phyloP scores from a whole-genome alignment of 768 basidiomycete species.

The Russula abietina region DNA sequence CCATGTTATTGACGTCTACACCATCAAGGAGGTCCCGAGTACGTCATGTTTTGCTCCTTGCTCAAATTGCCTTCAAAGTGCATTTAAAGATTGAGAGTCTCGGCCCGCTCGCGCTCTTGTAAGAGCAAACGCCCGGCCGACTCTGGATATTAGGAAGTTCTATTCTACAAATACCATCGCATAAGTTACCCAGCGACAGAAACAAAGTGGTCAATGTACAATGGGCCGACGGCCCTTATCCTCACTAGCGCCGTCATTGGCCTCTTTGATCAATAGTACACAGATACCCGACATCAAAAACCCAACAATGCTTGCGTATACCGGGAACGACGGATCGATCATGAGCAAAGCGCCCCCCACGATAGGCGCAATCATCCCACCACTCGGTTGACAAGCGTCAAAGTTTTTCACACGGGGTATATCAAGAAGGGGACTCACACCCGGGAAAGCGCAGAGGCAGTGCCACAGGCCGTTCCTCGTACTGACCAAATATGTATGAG shows the following conservation, averaged over 20 bases:
- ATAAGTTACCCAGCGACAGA: background rate
- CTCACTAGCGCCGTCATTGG: slow-evolving; percentile 35
- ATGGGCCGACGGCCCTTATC: slow-evolving; percentile 18
- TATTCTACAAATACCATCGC: background rate
- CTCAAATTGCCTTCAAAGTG: no score
- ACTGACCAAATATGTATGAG: slow-evolving; percentile 37
- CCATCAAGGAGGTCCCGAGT: no score
- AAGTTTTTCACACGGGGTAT: background rate
- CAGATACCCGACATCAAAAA: slow-evolving; percentile 59
- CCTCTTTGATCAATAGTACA: slow-evolving; percentile 54
- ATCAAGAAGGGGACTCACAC: slow-evolving; percentile 45
- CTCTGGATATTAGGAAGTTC: background rate
- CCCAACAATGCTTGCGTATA: slow-evolving; percentile 64
- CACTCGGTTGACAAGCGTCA: slow-evolving; percentile 40
- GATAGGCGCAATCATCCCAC: slow-evolving; percentile 84
- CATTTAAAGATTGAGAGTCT: no score
- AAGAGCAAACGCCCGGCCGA: no score
- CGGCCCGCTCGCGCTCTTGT: no score
- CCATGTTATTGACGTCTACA: no score
- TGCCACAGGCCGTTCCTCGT: slow-evolving; percentile 83
- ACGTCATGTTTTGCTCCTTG: no score
- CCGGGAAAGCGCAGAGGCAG: slow-evolving; percentile 79
- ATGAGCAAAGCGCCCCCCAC: slow-evolving; percentile 67
- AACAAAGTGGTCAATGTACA: slow-evolving; percentile 11
- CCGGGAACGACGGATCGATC: slow-evolving; percentile 63